A percentile compares a stretch with the other conserved stretches of the same genome.
Evolutionary conservation across 208 protist species (phyloP).

Genomic region (Wallacemonas sp.): DNA sequence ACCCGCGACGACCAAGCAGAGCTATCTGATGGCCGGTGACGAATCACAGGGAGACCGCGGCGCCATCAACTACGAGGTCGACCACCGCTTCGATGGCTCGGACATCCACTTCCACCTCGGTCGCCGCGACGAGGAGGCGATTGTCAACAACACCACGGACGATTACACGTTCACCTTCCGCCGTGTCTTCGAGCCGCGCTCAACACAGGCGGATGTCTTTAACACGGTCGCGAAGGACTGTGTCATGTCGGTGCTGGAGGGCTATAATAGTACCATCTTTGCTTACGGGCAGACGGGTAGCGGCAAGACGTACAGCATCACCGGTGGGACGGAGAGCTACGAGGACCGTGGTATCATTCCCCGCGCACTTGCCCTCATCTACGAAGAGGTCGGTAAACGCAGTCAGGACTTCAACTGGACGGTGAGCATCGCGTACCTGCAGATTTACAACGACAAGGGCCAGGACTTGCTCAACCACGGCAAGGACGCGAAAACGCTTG

Average conservation of each 20-base stretch:
- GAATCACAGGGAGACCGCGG: neutral
- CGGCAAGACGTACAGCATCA: slow-evolving; percentile 92
- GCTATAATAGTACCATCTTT: slow-evolving; percentile 90
- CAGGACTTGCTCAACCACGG: slow-evolving; percentile 88
- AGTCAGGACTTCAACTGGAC: slow-evolving; percentile 32
- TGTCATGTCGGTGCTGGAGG: slow-evolving; percentile 70
- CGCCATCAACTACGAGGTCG: slow-evolving; percentile 25
- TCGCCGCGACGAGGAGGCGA: slow-evolving; percentile 28
- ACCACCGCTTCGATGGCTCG: slow-evolving; percentile 47
- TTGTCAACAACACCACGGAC: slow-evolving; percentile 75
- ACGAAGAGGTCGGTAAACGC: slow-evolving; percentile 56
- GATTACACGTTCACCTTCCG: slow-evolving; percentile 73
- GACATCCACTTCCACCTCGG: slow-evolving; percentile 39
- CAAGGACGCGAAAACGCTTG: slow-evolving; percentile 82
- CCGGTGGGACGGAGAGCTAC: slow-evolving; percentile 86
- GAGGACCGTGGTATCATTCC: slow-evolving; percentile 87
- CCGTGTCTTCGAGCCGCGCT: slow-evolving; percentile 71
- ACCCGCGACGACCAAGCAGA: slow-evolving; percentile 46
- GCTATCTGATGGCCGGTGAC: slow-evolving; percentile 28
- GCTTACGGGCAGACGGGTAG: slow-evolving; percentile 91
- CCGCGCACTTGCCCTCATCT: slow-evolving; percentile 79
- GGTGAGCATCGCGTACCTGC: slow-evolving; percentile 76
- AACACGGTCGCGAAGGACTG: slow-evolving; percentile 82
- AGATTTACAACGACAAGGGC: slow-evolving; percentile 93
- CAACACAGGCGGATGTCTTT: slow-evolving; percentile 83